These are phyloP conservation scores for Gaeumannomyces tritici DNA, from an alignment of 2,329 filamentous ascomycete genomes.

Conservation along the genomic window DNA sequence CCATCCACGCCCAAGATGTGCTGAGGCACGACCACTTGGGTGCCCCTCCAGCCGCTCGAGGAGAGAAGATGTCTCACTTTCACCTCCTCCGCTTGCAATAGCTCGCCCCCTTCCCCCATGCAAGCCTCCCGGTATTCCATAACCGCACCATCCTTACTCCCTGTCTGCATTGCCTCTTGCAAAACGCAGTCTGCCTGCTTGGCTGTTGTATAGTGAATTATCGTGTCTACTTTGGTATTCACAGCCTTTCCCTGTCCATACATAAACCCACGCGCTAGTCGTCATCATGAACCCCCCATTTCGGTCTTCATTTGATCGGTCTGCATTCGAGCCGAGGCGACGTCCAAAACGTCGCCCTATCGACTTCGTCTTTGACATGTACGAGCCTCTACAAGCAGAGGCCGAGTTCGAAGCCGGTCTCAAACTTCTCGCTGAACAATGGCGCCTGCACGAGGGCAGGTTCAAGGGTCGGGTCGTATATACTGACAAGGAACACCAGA, in stretches of 20 bases:
- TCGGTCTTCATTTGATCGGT: not conserved
- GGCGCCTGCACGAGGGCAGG: not conserved
- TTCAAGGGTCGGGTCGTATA: not conserved
- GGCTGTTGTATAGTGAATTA: not conserved
- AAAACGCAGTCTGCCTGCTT: not conserved
- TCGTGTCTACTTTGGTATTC: not conserved
- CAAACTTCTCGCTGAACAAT: not conserved
- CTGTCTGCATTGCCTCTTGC: not conserved
- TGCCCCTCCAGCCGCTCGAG: not conserved
- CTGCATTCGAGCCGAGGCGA: not conserved
- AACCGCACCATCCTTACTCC: not conserved
- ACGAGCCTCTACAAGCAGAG: not conserved
- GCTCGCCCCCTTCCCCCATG: not conserved
- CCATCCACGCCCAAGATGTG: not conserved
- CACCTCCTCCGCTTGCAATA: not conserved
- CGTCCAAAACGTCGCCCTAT: not conserved
- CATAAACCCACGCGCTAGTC: not conserved
- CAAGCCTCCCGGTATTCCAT: not conserved
- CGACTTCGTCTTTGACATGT: not conserved
- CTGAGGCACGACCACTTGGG: not conserved
- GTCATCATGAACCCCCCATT: no score
- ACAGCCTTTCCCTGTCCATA: not conserved
- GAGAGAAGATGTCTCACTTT: not conserved
- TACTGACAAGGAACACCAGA: slow-evolving; percentile 38
- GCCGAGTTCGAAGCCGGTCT: not conserved